Conservation (phyloP, 2,329 filamentous ascomycete genomes). For the Aureobasidium sp. region DNA sequence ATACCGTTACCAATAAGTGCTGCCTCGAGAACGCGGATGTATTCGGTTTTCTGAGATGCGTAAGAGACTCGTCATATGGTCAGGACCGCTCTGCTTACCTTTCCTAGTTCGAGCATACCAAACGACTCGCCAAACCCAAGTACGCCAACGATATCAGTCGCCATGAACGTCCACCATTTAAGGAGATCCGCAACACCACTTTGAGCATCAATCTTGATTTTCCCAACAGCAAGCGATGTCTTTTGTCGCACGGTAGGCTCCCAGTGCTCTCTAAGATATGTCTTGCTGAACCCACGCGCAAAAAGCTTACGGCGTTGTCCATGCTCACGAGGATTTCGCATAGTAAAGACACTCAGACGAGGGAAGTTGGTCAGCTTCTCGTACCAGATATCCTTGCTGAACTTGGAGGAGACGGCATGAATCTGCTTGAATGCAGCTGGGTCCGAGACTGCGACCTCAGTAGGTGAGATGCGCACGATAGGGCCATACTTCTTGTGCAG, state of each 20-base stretch:
- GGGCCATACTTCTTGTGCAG: slow-evolving; percentile 36
- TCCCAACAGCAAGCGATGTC: slow-evolving; percentile 24
- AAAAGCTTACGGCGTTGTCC: slow-evolving; percentile 29
- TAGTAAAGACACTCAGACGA: slow-evolving; percentile 30
- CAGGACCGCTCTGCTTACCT: slow-evolving; percentile 21
- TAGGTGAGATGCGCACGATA: slow-evolving; percentile 32
- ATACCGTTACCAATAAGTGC: slow-evolving; percentile 25
- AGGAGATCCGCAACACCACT: slow-evolving; percentile 30
- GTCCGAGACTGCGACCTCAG: slow-evolving; percentile 27
- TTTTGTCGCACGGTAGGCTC: slow-evolving; percentile 28
- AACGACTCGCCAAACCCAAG: slow-evolving; percentile 33
- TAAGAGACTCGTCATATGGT: background rate
- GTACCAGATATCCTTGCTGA: slow-evolving; percentile 29
- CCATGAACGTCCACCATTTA: slow-evolving; percentile 33
- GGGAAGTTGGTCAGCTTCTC: slow-evolving; percentile 20
- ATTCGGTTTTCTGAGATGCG: slow-evolving; percentile 19
- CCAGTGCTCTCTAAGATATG: slow-evolving; percentile 29
- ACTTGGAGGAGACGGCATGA: slow-evolving; percentile 24
- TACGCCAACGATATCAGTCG: slow-evolving; percentile 30
- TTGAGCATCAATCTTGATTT: slow-evolving; percentile 24
- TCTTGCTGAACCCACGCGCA: slow-evolving; percentile 28
- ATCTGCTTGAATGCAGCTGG: slow-evolving; percentile 27
- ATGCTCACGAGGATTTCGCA: slow-evolving; percentile 30
- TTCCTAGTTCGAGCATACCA: slow-evolving; percentile 30
- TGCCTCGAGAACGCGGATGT: slow-evolving; percentile 26